phyloP scores from a whole-genome alignment of 495 filamentous ascomycete species.

The Tuber magnatum region DNA sequence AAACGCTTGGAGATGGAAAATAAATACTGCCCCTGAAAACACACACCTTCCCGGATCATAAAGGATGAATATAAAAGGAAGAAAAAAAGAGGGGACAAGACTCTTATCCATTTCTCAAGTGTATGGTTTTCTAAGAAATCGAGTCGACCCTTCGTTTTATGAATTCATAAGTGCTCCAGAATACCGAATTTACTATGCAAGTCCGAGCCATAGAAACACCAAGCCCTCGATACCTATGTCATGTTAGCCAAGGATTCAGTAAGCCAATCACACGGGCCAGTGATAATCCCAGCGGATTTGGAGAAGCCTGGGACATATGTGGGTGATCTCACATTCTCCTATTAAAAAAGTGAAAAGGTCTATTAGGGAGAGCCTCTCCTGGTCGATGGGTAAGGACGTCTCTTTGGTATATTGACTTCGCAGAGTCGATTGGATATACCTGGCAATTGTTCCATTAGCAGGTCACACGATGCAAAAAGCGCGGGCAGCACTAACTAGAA shows the following conservation, averaged over 20 bases:
- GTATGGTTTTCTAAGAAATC: slow-evolving; percentile 17
- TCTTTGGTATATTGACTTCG: slow-evolving; percentile 74
- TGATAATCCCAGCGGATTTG: not conserved
- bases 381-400: slow-evolving; percentile 64
- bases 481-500: slow-evolving; percentile 53
- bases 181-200: slow-evolving; percentile 65
- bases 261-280: not conserved
- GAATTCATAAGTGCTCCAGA: slow-evolving; percentile 71
- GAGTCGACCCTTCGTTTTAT: slow-evolving; percentile 48
- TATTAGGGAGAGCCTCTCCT: slow-evolving; percentile 57
- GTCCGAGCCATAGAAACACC: slow-evolving; percentile 73
- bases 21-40: not conserved
- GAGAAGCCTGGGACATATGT: not conserved
- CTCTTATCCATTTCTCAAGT: not conserved
- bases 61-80: not conserved
- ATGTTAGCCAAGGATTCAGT: not conserved
- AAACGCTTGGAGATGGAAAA: not conserved
- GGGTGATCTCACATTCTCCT: slow-evolving; percentile 55
- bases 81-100: slow-evolving; percentile 2
- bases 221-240: slow-evolving; percentile 50
- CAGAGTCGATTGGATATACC: slow-evolving; percentile 73
- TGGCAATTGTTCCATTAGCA: slow-evolving; percentile 33
- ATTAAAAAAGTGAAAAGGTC: slow-evolving; percentile 58
- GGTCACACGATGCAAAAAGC: slow-evolving; percentile 20
- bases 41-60: not conserved